Evolutionary conservation across 768 basidiomycete genomes (phyloP), one percentile per base, ranked within the genome.

Genomic region (Tremella yokohamensis): DNA sequence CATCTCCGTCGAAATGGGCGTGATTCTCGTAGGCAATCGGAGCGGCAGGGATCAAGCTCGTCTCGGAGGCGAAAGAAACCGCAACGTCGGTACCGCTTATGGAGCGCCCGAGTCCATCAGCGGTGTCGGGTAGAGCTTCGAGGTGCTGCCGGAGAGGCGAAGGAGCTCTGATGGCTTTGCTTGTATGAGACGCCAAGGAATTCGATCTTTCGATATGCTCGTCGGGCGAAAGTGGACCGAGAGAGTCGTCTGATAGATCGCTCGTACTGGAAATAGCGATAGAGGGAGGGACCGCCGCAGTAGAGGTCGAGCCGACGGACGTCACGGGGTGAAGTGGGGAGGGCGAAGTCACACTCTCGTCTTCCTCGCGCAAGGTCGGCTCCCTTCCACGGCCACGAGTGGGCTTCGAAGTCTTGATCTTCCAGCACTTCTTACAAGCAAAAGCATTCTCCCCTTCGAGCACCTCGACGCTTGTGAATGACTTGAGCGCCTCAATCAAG

Each of bases 381-480:
- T 57, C 44, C 56, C 81, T 75, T 16, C 87, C 87, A 6, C 42
- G n/a, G 22, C 42, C 42, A 16, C 42, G n/a, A 8, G 8, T 45
- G 6, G n/a, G n/a, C 15, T 45, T 45, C 4, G 42, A 45, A 40
- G 64, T 61, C 49, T 76, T 73, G 58, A 90, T 85, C 80, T 90
- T 92, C 93, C 93, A 98, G 78, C 93, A 98, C 52, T 87, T 82
- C 63, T 87, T 82, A 74, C 93, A 98, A 0, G 91, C 91, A 53
- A 96, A 92, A 79, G 86, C 87, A 66, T 98, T 96, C 66, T 96
- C 93, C 0, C 90, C 90, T 65, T 96, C 89, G 34, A 98, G 78
- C 7, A 89, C 83, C 68, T 98, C 93, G n/a, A 96, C 92, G 3
- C 87, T 82, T 0, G 92, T 96, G 77, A 98, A 98, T 79, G 88